Conservation (phyloP, 257 asterid genomes). For the Capsicum chinense region DNA sequence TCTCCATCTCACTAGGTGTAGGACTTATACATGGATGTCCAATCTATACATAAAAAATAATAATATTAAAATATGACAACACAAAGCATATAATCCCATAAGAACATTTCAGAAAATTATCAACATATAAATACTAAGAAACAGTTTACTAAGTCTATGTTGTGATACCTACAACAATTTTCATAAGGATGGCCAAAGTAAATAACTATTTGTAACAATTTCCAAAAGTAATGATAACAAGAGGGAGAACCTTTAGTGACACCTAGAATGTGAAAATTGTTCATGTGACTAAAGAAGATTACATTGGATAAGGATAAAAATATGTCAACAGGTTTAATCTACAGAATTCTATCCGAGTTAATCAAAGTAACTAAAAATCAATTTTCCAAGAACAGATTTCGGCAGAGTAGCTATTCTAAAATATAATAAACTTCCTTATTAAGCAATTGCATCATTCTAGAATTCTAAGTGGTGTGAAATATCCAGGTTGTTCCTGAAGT, state of each 20-base stretch:
- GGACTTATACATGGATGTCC: too few relatives aligned
- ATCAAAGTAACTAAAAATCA: not conserved
- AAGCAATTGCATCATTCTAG: not conserved
- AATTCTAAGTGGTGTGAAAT: conserved; percentile 5
- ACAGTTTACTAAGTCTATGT: too few relatives aligned
- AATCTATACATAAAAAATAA: too few relatives aligned
- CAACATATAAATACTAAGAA: too few relatives aligned
- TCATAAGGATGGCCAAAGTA: not conserved
- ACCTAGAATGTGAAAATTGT: not conserved
- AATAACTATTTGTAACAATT: not conserved
- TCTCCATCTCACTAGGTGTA: too few relatives aligned
- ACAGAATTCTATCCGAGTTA: not conserved
- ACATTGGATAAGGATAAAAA: not conserved
- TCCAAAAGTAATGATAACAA: conserved; percentile 8
- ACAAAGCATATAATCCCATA: too few relatives aligned
- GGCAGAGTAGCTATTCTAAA: not conserved
- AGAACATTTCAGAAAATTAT: too few relatives aligned
- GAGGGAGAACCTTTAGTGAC: conserved; percentile 3
- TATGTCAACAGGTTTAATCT: conserved; percentile 4
- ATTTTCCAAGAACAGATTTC: not conserved
- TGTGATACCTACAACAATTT: conserved; percentile 11
- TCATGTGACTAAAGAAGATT: not conserved
- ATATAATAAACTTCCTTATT: not conserved
- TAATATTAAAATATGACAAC: too few relatives aligned
- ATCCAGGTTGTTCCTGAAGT: not conserved